Percentiles rank a stretch among this genome's conserved stretches.
These are phyloP conservation scores for Rhodotorula babjevae DNA, from an alignment of 768 basidiomycete species.

Conservation along the genomic window DNA sequence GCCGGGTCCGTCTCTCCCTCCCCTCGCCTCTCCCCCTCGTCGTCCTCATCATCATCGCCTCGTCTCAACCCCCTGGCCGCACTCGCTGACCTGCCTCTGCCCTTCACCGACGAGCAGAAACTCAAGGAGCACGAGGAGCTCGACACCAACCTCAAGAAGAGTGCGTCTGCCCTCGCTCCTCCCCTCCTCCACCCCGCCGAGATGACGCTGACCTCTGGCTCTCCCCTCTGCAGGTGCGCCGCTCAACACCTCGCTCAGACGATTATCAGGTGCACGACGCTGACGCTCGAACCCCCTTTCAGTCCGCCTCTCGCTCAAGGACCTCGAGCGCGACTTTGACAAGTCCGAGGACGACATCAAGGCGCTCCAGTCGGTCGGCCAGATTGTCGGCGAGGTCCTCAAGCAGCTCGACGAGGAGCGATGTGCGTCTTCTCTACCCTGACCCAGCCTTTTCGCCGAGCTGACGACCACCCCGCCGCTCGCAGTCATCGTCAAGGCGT, in stretches of 20 bases:
- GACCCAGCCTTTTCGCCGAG: rapidly evolving
- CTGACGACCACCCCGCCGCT: neutral
- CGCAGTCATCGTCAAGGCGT: constrained; percentile 93
- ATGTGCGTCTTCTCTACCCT: constrained; percentile 58
- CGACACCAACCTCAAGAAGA: constrained; percentile 80
- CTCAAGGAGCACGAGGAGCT: constrained; percentile 82
- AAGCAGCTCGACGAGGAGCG: constrained; percentile 97
- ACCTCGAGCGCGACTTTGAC: constrained; percentile 78
- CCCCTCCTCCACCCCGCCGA: too few species aligned
- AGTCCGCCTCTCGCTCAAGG: constrained; percentile 89
- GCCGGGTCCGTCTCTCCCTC: constrained; percentile 44
- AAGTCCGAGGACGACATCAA: constrained; percentile 99
- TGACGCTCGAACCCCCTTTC: neutral
- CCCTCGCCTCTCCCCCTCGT: neutral
- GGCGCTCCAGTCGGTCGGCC: constrained; percentile 95
- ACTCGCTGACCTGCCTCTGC: neutral
- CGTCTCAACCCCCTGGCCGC: neutral
- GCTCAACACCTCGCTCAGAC: too few species aligned
- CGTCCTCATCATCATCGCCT: too few species aligned
- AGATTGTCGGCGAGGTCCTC: constrained; percentile 98
- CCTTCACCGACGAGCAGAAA: constrained; percentile 61
- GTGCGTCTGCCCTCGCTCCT: constrained; percentile 53
- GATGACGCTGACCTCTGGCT: constrained; percentile 29
- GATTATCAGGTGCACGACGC: neutral
- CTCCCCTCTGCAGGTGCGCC: constrained; percentile 1